Evolutionary conservation across 2,329 filamentous ascomycete genomes (phyloP), one percentile per base, ranked within the genome.

Genomic region (Huntiella moniliformis): DNA sequence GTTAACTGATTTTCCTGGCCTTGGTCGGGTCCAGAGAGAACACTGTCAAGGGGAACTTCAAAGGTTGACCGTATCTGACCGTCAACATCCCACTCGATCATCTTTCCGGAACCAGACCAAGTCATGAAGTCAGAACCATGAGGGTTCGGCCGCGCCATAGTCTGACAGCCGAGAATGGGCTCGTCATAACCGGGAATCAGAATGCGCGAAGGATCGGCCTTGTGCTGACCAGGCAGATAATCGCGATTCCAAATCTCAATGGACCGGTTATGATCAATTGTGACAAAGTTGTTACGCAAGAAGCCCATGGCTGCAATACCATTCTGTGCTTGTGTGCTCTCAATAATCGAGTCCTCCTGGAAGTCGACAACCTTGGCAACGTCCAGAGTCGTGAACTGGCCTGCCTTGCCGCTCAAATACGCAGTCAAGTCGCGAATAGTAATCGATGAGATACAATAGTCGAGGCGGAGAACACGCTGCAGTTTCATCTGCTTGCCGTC

Each of bases 41-140:
- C 56, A 50, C 80, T 74, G 49, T 92, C 85, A 4, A 95, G 63
- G 4, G 77, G 69, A 10, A 92, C 69, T 36, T 73, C 65, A 33
- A 85, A 64, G 1, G 74, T 74, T 12, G 70, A 68, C 53, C 73
- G 77, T 51, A 79, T 73, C 44, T 67, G 70, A 16, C 88, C 91
- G 42, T 83, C 70, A 11, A 76, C 59, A 53, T 77, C 73, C 91
- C 91, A 98, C 53, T 93, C 81, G 17, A 83, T 73, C 43, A 96
- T 71, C 12, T 73, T 76, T 4, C 91, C 91, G 44, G 78, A 77
- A 16, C 73, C 74, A 2, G 88, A 87, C 83, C 87, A 98, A 0
- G 87, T 95, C 52, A 87, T 78, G 56, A 96, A 95, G 31, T 47
- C 44, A 6, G 78, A 72, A 1, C 84, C 78, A 16, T 72, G 67